Conservation (phyloP, 768 basidiomycete species). For the Boletellus ananas region DNA sequence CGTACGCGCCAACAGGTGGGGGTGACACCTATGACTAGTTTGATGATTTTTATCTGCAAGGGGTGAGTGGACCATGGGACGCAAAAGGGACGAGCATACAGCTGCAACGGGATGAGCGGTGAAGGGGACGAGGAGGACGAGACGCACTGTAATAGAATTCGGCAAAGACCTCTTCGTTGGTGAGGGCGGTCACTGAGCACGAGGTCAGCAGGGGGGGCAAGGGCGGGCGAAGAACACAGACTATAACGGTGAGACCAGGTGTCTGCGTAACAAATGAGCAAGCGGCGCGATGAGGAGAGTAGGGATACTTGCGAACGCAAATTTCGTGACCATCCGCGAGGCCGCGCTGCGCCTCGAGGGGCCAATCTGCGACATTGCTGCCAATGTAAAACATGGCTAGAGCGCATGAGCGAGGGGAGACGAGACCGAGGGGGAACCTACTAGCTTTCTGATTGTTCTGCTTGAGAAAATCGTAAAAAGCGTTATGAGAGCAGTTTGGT, state of each 20-base stretch:
- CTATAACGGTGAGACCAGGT: conserved; percentile 43
- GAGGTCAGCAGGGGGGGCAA: neutral
- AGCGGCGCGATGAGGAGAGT: neutral
- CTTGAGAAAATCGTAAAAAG: conserved; percentile 53
- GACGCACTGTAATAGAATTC: conserved; percentile 70
- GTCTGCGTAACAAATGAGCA: conserved; percentile 14
- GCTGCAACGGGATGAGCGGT: conserved; percentile 16
- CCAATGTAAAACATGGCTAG: conserved; percentile 63
- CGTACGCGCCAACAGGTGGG: conserved; percentile 59
- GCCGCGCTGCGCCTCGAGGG: conserved; percentile 51
- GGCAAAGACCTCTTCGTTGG: conserved; percentile 66
- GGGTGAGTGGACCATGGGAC: neutral
- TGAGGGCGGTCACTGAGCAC: conserved; percentile 49
- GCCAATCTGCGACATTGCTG: conserved; percentile 54
- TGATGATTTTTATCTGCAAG: conserved; percentile 47
- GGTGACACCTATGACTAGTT: conserved; percentile 51
- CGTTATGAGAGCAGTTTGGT: conserved; percentile 62
- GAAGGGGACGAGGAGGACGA: neutral
- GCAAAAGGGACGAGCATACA: conserved; percentile 10
- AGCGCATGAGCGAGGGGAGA: neutral
- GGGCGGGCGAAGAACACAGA: conserved; percentile 21
- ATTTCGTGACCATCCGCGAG: conserved; percentile 57
- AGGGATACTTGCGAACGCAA: conserved; percentile 50
- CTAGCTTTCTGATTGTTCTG: conserved; percentile 56
- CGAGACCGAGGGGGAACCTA: conserved; percentile 4